These are phyloP conservation scores for Vaucheria bursata DNA, from an alignment of 352 stramenopile species.

Conservation along the genomic window DNA sequence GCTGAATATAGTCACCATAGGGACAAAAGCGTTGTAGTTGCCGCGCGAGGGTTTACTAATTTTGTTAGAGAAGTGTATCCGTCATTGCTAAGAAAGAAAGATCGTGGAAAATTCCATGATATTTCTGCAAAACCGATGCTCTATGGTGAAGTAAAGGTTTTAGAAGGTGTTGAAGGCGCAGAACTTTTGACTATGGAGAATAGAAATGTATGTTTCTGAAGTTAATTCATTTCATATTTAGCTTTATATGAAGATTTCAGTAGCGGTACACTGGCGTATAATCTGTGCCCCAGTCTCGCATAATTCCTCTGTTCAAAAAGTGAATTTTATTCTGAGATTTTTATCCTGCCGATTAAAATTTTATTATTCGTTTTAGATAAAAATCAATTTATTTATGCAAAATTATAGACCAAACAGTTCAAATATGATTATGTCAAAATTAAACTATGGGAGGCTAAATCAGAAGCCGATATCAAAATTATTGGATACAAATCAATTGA, in stretches of 20 bases:
- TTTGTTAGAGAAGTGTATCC: slow-evolving; percentile 90
- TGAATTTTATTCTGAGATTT: slow-evolving; percentile 9
- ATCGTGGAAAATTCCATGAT: slow-evolving; percentile 66
- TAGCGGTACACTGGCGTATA: too few species aligned
- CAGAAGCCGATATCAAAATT: too few species aligned
- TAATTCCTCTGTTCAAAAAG: slow-evolving; percentile 18
- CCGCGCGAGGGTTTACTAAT: slow-evolving; percentile 87
- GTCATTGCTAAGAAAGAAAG: slow-evolving; percentile 84
- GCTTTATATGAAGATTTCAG: too few species aligned
- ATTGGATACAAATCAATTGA: too few species aligned
- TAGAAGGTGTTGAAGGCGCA: slow-evolving; percentile 84
- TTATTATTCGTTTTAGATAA: too few species aligned
- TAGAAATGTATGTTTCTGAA: background rate
- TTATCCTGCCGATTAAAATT: too few species aligned
- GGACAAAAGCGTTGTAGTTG: slow-evolving; percentile 93
- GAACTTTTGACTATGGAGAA: slow-evolving; percentile 67
- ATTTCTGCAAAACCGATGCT: slow-evolving; percentile 58
- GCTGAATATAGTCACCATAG: slow-evolving; percentile 87
- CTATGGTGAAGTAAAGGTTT: slow-evolving; percentile 77
- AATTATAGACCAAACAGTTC: too few species aligned
- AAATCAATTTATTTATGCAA: too few species aligned
- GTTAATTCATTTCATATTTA: too few species aligned
- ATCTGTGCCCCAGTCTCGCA: too few species aligned
- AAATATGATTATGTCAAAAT: too few species aligned
- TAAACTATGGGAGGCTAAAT: too few species aligned